Evolutionary conservation across 176 grass and related monocot genomes (phyloP).

Genomic region (Elaeis guineensis): DNA sequence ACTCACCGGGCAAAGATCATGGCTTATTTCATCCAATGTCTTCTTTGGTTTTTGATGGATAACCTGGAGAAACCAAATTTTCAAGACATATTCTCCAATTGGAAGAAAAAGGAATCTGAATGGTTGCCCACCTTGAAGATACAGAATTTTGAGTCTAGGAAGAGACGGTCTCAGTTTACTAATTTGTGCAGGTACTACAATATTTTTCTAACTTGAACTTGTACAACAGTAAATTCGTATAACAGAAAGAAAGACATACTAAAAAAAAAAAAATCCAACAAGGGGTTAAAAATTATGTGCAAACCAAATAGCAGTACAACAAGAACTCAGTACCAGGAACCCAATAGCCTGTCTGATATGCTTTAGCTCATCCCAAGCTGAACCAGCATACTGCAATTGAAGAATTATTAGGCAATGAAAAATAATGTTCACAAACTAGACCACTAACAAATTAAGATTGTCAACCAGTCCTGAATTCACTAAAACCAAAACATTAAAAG

Average conservation of each 20-base stretch:
- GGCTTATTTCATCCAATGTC: slow-evolving; percentile 96
- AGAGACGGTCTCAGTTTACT: too few species aligned
- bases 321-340: slow-evolving; percentile 64
- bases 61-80: slow-evolving; percentile 51
- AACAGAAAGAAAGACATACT: too few species aligned
- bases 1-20: slow-evolving; percentile 95
- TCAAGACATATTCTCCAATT: slow-evolving; percentile 10
- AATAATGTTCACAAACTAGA: slow-evolving; percentile 11
- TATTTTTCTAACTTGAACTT: too few species aligned
- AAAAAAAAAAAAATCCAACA: too few species aligned
- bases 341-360: slow-evolving; percentile 99
- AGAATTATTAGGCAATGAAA: slow-evolving; percentile 18
- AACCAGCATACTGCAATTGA: slow-evolving; percentile 83
- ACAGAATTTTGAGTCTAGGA: too few species aligned
- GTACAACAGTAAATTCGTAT: too few species aligned
- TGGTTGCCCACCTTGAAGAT: too few species aligned
- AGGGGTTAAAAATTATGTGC: too few species aligned
- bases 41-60: slow-evolving; percentile 99
- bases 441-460: slow-evolving; percentile 1
- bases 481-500: too few species aligned
- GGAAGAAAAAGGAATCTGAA: neutral
- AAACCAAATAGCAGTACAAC: too few species aligned
- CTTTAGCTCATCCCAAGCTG: slow-evolving; percentile 94
- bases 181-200: too few species aligned
- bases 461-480: neutral